These are phyloP conservation scores for Hymenoscyphus fructigenus DNA, from an alignment of 2,329 filamentous ascomycete species.

Conservation along the genomic window DNA sequence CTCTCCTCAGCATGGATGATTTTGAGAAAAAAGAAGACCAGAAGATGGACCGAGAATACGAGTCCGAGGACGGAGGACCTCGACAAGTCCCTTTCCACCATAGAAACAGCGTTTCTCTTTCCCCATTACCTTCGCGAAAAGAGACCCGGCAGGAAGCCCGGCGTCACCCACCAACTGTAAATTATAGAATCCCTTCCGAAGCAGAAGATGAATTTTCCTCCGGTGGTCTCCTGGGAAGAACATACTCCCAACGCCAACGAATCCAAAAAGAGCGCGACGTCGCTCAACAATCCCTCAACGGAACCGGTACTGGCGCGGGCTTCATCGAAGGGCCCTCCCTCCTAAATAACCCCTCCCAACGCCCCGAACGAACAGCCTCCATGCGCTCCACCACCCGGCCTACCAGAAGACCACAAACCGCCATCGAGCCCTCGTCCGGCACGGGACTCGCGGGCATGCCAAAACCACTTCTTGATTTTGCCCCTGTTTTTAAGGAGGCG, in stretches of 20 bases:
- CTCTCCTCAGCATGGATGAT: slow-evolving; percentile 62
- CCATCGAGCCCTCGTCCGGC: neutral
- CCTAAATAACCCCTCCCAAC: slow-evolving; percentile 22
- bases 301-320: neutral
- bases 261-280: slow-evolving; percentile 32
- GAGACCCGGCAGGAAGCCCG: slow-evolving; percentile 23
- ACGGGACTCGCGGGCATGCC: slow-evolving; percentile 13
- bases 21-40: slow-evolving; percentile 43
- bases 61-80: slow-evolving; percentile 32
- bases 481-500: slow-evolving; percentile 62
- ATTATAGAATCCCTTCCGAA: slow-evolving; percentile 27
- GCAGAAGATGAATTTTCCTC: slow-evolving; percentile 44
- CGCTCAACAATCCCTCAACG: neutral
- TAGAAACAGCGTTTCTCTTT: slow-evolving; percentile 27
- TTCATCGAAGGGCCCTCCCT: slow-evolving; percentile 41
- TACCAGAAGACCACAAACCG: slow-evolving; percentile 11
- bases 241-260: slow-evolving; percentile 49
- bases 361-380: slow-evolving; percentile 31
- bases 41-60: slow-evolving; percentile 17
- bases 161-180: slow-evolving; percentile 29
- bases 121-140: slow-evolving; percentile 13
- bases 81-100: slow-evolving; percentile 35
- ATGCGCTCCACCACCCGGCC: slow-evolving; percentile 19
- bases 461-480: slow-evolving; percentile 68
- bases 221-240: slow-evolving; percentile 48